Evolutionary conservation across 1,284 basidiomycete species (phyloP).

Genomic region (Ganoderma boninense): DNA sequence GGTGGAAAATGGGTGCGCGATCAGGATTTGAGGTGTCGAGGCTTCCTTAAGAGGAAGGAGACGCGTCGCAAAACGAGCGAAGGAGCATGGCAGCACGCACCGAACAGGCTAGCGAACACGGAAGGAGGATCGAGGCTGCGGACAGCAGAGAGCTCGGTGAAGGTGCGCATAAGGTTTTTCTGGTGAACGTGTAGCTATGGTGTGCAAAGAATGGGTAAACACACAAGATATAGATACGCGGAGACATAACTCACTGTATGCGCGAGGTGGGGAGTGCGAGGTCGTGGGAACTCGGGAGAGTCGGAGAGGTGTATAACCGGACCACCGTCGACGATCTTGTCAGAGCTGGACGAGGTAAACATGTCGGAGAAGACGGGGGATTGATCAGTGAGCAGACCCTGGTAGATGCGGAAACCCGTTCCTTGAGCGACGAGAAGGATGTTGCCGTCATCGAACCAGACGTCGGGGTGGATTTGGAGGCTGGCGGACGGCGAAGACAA

Average conservation of each 20-base stretch:
- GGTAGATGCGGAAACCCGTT: constrained; percentile 29
- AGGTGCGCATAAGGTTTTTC: too few species aligned
- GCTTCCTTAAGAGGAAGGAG: too few species aligned
- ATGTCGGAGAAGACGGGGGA: constrained; percentile 32
- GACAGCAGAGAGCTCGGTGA: too few species aligned
- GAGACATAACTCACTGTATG: neutral
- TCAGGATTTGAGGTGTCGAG: too few species aligned
- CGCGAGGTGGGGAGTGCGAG: constrained; percentile 4
- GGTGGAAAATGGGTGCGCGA: too few species aligned
- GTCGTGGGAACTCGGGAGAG: constrained; percentile 18
- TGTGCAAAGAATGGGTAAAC: too few species aligned
- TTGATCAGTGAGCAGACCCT: constrained; percentile 27
- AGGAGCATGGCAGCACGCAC: too few species aligned
- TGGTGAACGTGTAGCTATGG: too few species aligned
- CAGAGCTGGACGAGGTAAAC: constrained; percentile 25
- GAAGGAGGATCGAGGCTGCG: too few species aligned
- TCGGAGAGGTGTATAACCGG: constrained; percentile 27
- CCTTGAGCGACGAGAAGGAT: constrained; percentile 28
- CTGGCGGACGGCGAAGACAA: neutral
- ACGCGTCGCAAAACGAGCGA: too few species aligned
- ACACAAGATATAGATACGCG: too few species aligned
- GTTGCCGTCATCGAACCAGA: constrained; percentile 32
- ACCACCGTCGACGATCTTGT: constrained; percentile 23
- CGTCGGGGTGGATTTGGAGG: neutral
- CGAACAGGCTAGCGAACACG: too few species aligned